These are phyloP conservation scores for Tylopilus subfusipes DNA, from an alignment of 768 basidiomycete species.

Conservation along the genomic window DNA sequence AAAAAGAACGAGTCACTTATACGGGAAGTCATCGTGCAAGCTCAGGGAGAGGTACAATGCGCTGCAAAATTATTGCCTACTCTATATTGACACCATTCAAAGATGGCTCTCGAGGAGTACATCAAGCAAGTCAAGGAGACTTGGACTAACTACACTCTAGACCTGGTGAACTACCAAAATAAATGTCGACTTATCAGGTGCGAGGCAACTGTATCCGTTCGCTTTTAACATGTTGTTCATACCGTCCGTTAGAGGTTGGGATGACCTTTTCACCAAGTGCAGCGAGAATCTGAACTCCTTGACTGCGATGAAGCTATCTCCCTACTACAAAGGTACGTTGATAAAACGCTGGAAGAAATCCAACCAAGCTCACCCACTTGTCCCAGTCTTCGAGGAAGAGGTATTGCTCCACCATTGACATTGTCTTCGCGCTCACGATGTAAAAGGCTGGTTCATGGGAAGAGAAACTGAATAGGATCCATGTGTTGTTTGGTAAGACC, in stretches of 20 bases:
- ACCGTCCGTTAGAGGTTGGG: constrained; percentile 71
- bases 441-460: constrained; percentile 85
- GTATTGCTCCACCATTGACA: constrained; percentile 31
- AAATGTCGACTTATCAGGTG: constrained; percentile 94
- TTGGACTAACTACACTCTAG: constrained; percentile 94
- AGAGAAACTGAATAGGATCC: constrained; percentile 93
- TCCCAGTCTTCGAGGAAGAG: constrained; percentile 84
- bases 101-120: constrained; percentile 96
- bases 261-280: constrained; percentile 95
- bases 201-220: constrained; percentile 3
- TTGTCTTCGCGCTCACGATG: constrained; percentile 4
- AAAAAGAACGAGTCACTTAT: constrained; percentile 89
- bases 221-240: constrained; percentile 2
- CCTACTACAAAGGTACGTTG: constrained; percentile 87
- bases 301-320: constrained; percentile 95
- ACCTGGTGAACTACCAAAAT: constrained; percentile 97
- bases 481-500: constrained; percentile 84
- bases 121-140: constrained; percentile 95
- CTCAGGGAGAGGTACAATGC: constrained; percentile 81
- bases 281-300: constrained; percentile 96
- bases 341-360: background rate
- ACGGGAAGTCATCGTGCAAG: constrained; percentile 94
- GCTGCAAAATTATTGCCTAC: constrained; percentile 5
- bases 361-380: constrained; percentile 1
- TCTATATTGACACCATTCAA: constrained; percentile 18